These are phyloP conservation scores for Apiotrichum gamsii DNA, from an alignment of 1,284 basidiomycete species.

Conservation along the genomic window DNA sequence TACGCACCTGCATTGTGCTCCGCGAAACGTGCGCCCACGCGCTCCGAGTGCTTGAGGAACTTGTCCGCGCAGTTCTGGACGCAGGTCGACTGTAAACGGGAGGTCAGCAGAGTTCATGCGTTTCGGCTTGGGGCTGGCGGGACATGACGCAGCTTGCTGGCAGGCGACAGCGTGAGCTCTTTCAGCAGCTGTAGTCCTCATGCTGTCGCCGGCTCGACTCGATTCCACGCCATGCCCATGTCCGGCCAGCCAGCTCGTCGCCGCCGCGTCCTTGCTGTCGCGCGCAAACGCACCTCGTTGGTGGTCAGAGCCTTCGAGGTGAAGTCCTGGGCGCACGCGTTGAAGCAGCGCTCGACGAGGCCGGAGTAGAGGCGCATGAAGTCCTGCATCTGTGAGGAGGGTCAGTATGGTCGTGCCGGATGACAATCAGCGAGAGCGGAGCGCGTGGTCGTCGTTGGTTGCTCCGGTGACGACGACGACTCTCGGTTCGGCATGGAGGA, in stretches of 20 bases:
- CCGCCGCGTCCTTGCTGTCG: too few species aligned
- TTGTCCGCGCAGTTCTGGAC: conserved; percentile 71
- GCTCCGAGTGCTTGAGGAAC: conserved; percentile 94
- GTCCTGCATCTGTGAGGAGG: conserved; percentile 99
- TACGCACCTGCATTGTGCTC: conserved; percentile 64
- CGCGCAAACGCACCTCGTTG: conserved; percentile 97
- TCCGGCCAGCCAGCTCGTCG: too few species aligned
- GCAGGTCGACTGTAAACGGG: conserved; percentile 53
- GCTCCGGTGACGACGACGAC: not conserved
- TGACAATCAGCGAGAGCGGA: too few species aligned
- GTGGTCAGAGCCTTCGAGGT: conserved; percentile 86
- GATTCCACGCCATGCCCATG: too few species aligned
- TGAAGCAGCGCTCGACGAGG: conserved; percentile 94
- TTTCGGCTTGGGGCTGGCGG: too few species aligned
- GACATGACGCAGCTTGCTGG: too few species aligned
- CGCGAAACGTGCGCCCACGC: conserved; percentile 85
- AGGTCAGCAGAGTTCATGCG: too few species aligned
- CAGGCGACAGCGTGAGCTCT: too few species aligned
- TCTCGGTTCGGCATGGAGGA: not conserved
- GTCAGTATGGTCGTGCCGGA: too few species aligned
- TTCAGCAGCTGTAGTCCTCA: too few species aligned
- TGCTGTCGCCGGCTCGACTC: too few species aligned
- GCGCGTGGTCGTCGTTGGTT: not conserved
- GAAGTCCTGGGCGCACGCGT: conserved; percentile 90
- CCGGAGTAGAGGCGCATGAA: conserved; percentile 94